A percentile compares a stretch with the other conserved stretches of the same genome.
Conservation (phyloP, 257 asterid species). For the Lycium ferocissimum region DNA sequence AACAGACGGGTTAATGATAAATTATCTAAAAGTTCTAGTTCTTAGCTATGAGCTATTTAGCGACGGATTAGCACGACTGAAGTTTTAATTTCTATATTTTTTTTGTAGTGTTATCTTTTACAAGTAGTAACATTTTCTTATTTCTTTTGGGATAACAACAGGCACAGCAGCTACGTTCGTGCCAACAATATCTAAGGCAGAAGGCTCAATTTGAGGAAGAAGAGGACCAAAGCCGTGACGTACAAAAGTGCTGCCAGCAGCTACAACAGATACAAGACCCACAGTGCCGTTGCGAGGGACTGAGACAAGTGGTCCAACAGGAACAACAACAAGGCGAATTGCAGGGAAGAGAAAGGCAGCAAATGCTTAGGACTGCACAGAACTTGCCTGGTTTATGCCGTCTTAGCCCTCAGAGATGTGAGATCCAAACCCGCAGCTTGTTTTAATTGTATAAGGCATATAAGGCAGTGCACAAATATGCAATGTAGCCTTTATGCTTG, state of each 20-base stretch:
- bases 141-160: neutral
- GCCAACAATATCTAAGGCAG: conserved; percentile 50
- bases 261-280: conserved; percentile 43
- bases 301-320: conserved; percentile 42
- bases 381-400: conserved; percentile 58
- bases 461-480: neutral
- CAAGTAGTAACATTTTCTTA: no score
- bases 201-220: conserved; percentile 33
- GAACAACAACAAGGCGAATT: conserved; percentile 33
- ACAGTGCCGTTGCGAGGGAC: conserved; percentile 54
- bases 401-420: conserved; percentile 45
- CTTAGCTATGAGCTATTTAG: no score
- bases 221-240: neutral
- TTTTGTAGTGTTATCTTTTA: no score
- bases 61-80: no score
- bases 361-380: conserved; percentile 56
- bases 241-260: conserved; percentile 55
- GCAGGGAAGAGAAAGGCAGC: conserved; percentile 45
- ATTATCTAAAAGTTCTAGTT: no score
- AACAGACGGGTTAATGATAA: no score
- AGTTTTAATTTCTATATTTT: no score
- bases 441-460: neutral
- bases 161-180: conserved; percentile 42
- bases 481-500: neutral
- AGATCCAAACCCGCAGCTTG: conserved; percentile 12